Evolutionary conservation across 352 stramenopile species (phyloP).

Genomic region (Globisporangium lucens): DNA sequence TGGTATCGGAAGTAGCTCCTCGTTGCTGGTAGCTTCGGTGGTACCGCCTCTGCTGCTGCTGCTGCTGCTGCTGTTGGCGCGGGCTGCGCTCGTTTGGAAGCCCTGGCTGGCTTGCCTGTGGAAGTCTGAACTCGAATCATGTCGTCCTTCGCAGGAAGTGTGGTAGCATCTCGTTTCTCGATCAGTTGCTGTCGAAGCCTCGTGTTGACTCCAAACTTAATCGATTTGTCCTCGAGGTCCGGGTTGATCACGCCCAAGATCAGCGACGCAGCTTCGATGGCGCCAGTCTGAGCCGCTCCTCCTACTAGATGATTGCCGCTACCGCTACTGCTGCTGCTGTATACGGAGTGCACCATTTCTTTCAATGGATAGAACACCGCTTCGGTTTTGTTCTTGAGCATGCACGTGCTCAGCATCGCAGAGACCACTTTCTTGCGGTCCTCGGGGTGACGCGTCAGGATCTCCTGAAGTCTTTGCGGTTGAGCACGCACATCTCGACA

Average conservation of each 20-base stretch:
- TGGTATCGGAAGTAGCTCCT: too few species aligned
- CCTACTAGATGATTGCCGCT: too few species aligned
- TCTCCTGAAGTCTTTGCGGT: slow-evolving; percentile 23
- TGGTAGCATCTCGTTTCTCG: too few species aligned
- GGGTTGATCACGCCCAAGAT: not conserved
- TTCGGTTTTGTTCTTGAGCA: not conserved
- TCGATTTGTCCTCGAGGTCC: not conserved
- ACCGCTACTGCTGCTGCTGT: too few species aligned
- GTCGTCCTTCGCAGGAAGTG: too few species aligned
- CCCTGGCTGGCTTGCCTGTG: too few species aligned
- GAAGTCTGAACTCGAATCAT: too few species aligned
- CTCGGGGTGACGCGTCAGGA: not conserved
- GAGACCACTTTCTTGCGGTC: not conserved
- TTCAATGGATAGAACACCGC: not conserved
- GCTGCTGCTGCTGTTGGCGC: too few species aligned
- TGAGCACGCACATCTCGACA: slow-evolving; percentile 31
- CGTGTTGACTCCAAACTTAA: not conserved
- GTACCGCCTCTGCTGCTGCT: too few species aligned
- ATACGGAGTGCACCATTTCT: not conserved
- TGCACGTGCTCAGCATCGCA: slow-evolving; percentile 1
- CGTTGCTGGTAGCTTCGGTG: too few species aligned
- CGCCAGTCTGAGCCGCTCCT: not conserved
- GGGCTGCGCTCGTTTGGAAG: too few species aligned
- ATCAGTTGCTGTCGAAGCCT: too few species aligned
- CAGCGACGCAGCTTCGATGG: not conserved